Percentiles rank a stretch among this genome's conserved stretches.
These are phyloP conservation scores for Nakaseomyces kungkrabaensis DNA, from an alignment of 1,139 yeast species.

Conservation along the genomic window DNA sequence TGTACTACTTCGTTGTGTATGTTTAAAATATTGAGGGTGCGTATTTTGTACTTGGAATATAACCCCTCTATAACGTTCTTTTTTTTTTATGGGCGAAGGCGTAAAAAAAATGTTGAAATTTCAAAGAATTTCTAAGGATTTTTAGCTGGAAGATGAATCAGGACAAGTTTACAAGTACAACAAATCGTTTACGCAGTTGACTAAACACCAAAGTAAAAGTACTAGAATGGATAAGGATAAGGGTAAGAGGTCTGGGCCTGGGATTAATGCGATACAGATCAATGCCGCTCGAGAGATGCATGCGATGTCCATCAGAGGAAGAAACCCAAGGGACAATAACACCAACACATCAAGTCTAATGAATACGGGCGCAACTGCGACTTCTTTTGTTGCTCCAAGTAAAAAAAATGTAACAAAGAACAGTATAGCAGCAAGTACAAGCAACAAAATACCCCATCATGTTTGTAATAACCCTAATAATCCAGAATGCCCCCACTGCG, in stretches of 20 bases:
- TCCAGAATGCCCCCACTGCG: slow-evolving; percentile 51
- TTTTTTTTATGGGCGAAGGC: too few species aligned
- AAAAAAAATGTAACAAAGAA: neutral
- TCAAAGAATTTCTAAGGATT: too few species aligned
- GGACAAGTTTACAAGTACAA: too few species aligned
- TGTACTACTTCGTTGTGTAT: too few species aligned
- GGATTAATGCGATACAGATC: slow-evolving; percentile 49
- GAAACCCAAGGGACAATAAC: slow-evolving; percentile 12
- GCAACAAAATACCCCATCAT: slow-evolving; percentile 8
- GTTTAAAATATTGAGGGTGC: too few species aligned
- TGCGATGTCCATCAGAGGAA: slow-evolving; percentile 28
- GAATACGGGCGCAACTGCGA: slow-evolving; percentile 2
- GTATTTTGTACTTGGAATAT: too few species aligned
- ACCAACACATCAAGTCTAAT: neutral
- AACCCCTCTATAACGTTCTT: too few species aligned
- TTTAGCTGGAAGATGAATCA: too few species aligned
- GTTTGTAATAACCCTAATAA: slow-evolving; percentile 30
- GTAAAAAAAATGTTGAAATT: too few species aligned
- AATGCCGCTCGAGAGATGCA: slow-evolving; percentile 58
- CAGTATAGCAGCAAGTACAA: slow-evolving; percentile 27
- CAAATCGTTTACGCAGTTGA: too few species aligned
- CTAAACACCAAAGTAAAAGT: too few species aligned
- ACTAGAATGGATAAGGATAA: neutral
- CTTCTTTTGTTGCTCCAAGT: neutral
- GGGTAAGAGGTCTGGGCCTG: slow-evolving; percentile 17